Base-by-base conservation (phyloP, 305 asterid genomes). In the Ilex paraguariensis region DNA sequence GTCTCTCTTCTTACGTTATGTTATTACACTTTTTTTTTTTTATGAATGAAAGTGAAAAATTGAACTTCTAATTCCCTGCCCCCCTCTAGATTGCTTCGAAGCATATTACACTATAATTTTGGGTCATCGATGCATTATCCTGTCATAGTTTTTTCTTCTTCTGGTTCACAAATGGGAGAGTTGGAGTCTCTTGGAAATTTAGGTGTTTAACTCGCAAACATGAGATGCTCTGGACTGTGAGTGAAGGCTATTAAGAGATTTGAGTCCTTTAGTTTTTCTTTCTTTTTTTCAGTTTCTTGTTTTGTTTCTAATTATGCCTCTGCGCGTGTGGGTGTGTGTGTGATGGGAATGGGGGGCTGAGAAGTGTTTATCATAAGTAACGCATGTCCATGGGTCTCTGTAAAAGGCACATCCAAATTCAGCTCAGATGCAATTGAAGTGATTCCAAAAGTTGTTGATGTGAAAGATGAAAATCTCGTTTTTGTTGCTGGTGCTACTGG, bases 401-500 rank as follows among this genome's bases (percentile, higher is more conserved):
- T 57, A 75, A 87, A 36, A 36, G 91, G 85, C 54, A 68, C 75
- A 31, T 45, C 72, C 21, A 77, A 71, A 66, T 72, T 76, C 73
- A 84, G 74, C 56, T 73, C 82, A 53, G 80, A 73, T 70, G 84
- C 87, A 64, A 75, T 60, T 69, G 84, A 66, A 70, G 71, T 85
- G 65, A 57, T 75, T 48, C 44, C 85, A 13, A 75, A 74, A 59
- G 73, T 66, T 66, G 70, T 54, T 65, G 65, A 61, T 31, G 11
- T 61, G 69, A 86, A 88, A 61, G 98, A 85, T 73, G 75, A 56
- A 45, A 81, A 83, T 83, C 79, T 87, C 59, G 88, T 81, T 66
- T 91, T 81, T 79, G 98, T 91, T 60, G 98, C 96, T 13, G 98
- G 98, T 40, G 92, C 98, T 39, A 91, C 98, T 12, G 98, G 98